Evolutionary conservation across 345 rosid species (phyloP).

Genomic region (Balakata baccata): DNA sequence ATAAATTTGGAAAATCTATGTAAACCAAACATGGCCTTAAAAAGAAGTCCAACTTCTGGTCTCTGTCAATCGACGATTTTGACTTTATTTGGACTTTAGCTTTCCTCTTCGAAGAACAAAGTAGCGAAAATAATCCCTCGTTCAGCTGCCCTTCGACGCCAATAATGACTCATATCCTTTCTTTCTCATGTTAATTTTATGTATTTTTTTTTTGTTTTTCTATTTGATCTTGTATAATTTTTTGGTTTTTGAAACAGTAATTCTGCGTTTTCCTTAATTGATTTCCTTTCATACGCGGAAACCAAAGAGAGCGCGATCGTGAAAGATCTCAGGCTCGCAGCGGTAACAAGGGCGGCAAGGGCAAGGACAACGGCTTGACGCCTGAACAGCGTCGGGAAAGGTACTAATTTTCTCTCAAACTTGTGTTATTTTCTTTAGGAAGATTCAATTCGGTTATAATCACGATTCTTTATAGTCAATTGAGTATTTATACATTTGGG

Average conservation of each 20-base stretch:
- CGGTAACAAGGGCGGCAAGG: slow-evolving; percentile 30
- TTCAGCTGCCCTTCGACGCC: neutral
- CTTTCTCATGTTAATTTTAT: slow-evolving; percentile 6
- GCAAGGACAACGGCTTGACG: slow-evolving; percentile 61
- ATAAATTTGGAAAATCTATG: too few relatives aligned
- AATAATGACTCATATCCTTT: slow-evolving; percentile 70
- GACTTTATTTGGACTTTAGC: neutral
- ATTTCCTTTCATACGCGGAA: slow-evolving; percentile 50
- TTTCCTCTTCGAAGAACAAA: neutral
- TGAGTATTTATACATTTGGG: neutral
- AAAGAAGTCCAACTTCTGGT: neutral
- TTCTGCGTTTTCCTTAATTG: slow-evolving; percentile 32
- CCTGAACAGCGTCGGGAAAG: slow-evolving; percentile 91
- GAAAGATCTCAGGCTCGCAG: slow-evolving; percentile 68
- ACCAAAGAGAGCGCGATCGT: slow-evolving; percentile 80
- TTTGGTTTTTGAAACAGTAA: neutral
- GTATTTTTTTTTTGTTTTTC: neutral
- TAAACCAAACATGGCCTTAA: slow-evolving; percentile 5
- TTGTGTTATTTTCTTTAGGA: neutral
- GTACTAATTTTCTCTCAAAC: slow-evolving; percentile 17
- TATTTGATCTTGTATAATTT: neutral
- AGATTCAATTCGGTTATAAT: neutral
- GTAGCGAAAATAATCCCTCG: neutral
- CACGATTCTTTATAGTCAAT: neutral
- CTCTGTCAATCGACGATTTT: neutral